Conservation (phyloP, 2,329 filamentous ascomycete species). For the Talaromyces pinophilus region DNA sequence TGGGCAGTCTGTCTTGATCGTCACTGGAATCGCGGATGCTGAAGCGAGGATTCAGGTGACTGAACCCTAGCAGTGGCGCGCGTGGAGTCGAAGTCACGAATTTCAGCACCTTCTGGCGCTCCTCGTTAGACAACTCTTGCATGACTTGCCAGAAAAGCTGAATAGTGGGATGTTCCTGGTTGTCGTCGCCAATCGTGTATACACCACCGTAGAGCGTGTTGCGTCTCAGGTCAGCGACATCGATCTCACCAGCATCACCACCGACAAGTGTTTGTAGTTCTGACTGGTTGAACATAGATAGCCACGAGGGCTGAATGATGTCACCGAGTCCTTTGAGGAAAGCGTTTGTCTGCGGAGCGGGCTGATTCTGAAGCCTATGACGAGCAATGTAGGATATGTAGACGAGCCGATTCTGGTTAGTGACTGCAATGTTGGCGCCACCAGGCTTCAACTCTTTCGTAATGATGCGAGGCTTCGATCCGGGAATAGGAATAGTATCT, state of each 20-base stretch:
- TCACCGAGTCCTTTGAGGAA: slow-evolving; percentile 83
- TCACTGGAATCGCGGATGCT: slow-evolving; percentile 81
- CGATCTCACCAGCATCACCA: slow-evolving; percentile 81
- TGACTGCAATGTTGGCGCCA: slow-evolving; percentile 76
- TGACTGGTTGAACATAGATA: slow-evolving; percentile 97
- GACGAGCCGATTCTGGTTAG: slow-evolving; percentile 87
- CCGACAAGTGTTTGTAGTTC: slow-evolving; percentile 93
- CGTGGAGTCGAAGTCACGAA: slow-evolving; percentile 94
- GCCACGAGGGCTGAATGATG: slow-evolving; percentile 89
- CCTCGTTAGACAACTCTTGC: slow-evolving; percentile 69
- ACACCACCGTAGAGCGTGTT: slow-evolving; percentile 87
- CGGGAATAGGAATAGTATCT: slow-evolving; percentile 61
- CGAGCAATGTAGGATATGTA: slow-evolving; percentile 91
- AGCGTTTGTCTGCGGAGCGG: slow-evolving; percentile 75
- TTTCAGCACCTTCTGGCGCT: slow-evolving; percentile 83
- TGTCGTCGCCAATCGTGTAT: slow-evolving; percentile 87
- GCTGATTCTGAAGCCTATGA: slow-evolving; percentile 81
- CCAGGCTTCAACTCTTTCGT: slow-evolving; percentile 75
- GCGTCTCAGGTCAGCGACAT: slow-evolving; percentile 78
- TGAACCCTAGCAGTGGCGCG: slow-evolving; percentile 85
- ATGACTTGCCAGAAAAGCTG: slow-evolving; percentile 91
- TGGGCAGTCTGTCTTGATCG: slow-evolving; percentile 78
- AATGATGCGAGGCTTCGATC: slow-evolving; percentile 59
- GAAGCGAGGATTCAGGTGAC: slow-evolving; percentile 79
- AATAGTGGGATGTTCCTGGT: slow-evolving; percentile 80